Evolutionary conservation across 176 grass and related monocot genomes (phyloP).

Genomic region (Musa beccarii): DNA sequence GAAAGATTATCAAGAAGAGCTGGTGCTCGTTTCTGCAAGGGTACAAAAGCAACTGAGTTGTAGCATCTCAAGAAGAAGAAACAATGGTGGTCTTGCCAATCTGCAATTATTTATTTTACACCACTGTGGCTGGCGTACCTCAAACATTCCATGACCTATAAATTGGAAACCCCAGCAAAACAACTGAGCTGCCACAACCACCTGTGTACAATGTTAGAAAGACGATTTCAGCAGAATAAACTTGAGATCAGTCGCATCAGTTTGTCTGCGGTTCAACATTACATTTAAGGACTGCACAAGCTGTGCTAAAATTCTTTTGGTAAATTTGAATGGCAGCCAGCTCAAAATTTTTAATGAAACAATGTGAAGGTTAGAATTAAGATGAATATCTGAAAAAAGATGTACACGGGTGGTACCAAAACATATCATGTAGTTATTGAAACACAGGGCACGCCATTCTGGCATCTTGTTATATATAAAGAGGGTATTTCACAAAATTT

Average conservation of each 20-base stretch:
- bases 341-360: too few species aligned
- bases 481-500: not conserved
- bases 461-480: too few species aligned
- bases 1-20: constrained; percentile 43
- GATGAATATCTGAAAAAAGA: too few species aligned
- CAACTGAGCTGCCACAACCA: constrained; percentile 57
- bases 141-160: constrained; percentile 76
- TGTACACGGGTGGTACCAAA: too few species aligned
- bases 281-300: too few species aligned
- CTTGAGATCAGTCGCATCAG: not conserved
- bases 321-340: too few species aligned
- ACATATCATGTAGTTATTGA: too few species aligned
- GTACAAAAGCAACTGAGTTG: constrained; percentile 12
- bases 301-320: too few species aligned
- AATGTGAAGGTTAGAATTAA: too few species aligned
- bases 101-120: not conserved
- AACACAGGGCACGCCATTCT: too few species aligned
- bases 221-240: not conserved
- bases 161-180: constrained; percentile 56
- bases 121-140: constrained; percentile 29
- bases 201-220: constrained; percentile 22
- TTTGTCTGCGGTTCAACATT: not conserved
- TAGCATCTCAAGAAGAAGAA: constrained; percentile 1
- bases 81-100: not conserved
- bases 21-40: constrained; percentile 54